Evolutionary conservation across 768 basidiomycete species (phyloP), one percentile per base, ranked within the genome.

Genomic region (Boletus rubescentipes): DNA sequence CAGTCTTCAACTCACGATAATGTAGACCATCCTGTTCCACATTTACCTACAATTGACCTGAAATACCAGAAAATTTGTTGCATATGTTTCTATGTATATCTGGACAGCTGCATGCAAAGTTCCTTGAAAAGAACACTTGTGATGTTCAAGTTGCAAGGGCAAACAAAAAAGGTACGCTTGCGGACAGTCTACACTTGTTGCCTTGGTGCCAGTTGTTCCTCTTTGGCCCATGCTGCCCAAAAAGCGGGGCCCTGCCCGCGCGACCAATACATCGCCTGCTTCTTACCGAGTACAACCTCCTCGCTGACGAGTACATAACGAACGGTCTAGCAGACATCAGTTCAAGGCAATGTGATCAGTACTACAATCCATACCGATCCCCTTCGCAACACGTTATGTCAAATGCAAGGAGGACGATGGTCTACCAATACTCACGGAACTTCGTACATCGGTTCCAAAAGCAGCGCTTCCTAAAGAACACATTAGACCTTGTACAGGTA

Each of bases 401-500:
- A 31, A 45, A 30, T 32, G 12, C 9, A 54, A 36, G 14, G 36
- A 49, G 32, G 54, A 55, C 38, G 40, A 39, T n/a, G n/a, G 49
- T 21, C 35, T 43, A 51, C 15, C 18, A 31, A 35, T 14, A 84
- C 87, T 82, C 70, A 90, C 86, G 92, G 91, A 42, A 86, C 87
- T 75, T 93, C 89, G 65, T 91, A 96, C 94, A 97, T 97, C 0
- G 92, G 79, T 45, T 98, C 93, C 44, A 95, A 75, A 46, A 98
- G 73, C 3, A 95, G 67, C 20, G 78, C 69, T 73, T 97, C 95
- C 90, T 92, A 39, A 34, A 26, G 12, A 11, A 40, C 37, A 20
- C 21, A 29, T 54, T 39, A 54, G 53, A 38, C 15, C 48, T 47
- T 3, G 26, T 39, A 20, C 29, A 30, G 39, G 44, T 36, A 53